These are phyloP conservation scores for Sporothrix euskadiensis DNA, from an alignment of 2,329 filamentous ascomycete genomes.

Conservation along the genomic window DNA sequence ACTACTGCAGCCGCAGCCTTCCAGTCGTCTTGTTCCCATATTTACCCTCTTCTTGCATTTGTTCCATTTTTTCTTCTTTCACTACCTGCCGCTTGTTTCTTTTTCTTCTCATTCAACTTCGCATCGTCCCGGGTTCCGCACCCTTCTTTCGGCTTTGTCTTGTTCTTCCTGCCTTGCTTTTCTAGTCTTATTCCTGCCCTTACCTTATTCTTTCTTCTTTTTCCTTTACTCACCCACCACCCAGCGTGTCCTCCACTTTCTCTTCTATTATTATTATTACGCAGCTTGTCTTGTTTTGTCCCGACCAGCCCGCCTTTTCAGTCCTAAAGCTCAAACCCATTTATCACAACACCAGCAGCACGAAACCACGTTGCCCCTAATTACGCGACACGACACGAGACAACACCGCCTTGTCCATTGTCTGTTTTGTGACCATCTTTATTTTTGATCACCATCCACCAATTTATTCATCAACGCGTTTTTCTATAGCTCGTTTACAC, in stretches of 20 bases:
- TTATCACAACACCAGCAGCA: constrained; percentile 23
- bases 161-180: neutral
- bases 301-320: neutral
- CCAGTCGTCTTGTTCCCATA: neutral
- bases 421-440: neutral
- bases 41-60: neutral
- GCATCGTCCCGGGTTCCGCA: neutral
- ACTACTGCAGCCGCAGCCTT: constrained; percentile 24
- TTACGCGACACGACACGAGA: constrained; percentile 26
- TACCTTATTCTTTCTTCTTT: neutral
- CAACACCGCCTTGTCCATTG: neutral
- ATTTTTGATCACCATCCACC: neutral
- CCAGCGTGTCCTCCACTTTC: neutral
- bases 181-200: constrained; percentile 5
- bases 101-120: neutral
- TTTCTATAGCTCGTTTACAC: neutral
- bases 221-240: neutral
- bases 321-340: neutral
- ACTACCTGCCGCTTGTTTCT: neutral
- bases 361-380: constrained; percentile 19
- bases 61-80: neutral
- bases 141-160: neutral
- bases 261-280: neutral
- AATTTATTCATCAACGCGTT: neutral
- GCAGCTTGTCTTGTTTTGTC: neutral